A percentile compares a stretch with the other conserved stretches of the same genome.
Evolutionary conservation across 2,329 filamentous ascomycete genomes (phyloP).

Genomic region (Alternaria hordeiaustralica): DNA sequence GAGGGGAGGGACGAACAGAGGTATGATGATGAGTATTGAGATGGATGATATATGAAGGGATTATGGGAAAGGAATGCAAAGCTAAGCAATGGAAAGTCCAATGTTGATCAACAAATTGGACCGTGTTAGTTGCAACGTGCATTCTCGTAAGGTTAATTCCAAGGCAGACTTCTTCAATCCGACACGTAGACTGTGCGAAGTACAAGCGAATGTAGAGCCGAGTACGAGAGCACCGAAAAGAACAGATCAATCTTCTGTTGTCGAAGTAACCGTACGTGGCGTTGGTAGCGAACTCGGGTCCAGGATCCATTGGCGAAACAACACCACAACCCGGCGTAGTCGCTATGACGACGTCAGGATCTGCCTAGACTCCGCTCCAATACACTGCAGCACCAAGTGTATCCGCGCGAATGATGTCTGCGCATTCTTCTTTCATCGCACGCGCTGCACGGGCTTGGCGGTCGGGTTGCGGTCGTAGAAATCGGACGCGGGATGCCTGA

Average conservation of each 20-base stretch:
- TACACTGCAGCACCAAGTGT: background rate
- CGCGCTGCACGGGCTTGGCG: background rate
- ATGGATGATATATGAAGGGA: background rate
- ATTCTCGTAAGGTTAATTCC: background rate
- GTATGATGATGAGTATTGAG: slow-evolving; percentile 27
- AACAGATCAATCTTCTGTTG: background rate
- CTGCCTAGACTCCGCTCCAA: background rate
- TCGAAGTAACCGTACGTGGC: background rate
- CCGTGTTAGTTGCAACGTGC: background rate
- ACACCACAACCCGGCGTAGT: background rate
- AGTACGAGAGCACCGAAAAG: background rate
- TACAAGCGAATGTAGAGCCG: background rate
- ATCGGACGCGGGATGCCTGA: background rate
- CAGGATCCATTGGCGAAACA: background rate
- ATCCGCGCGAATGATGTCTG: background rate
- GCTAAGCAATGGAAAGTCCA: background rate
- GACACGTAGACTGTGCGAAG: background rate
- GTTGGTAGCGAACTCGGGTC: background rate
- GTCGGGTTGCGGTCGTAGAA: background rate
- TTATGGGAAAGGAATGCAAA: background rate
- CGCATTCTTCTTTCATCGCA: background rate
- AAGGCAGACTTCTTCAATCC: background rate
- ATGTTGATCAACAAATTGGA: background rate
- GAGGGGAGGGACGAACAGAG: slow-evolving; percentile 30
- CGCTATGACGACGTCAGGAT: background rate